Percentiles rank a stretch among this genome's conserved stretches.
phyloP scores from a whole-genome alignment of 345 rosid genomes.

The Theobroma cacao region DNA sequence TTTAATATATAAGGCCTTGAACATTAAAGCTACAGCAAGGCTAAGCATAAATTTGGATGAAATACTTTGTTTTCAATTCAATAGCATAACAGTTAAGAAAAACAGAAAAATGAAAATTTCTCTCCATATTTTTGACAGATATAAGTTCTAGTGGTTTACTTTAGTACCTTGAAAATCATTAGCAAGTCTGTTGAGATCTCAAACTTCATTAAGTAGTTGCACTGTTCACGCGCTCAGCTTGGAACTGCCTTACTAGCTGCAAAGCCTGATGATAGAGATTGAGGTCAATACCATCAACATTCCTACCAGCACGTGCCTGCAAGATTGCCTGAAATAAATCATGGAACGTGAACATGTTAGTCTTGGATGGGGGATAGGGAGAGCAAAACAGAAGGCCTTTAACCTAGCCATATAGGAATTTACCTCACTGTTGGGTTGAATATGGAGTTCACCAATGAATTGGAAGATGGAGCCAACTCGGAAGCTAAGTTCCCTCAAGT shows the following conservation, averaged over 20 bases:
- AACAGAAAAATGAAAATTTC: background rate
- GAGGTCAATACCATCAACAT: conserved; percentile 78
- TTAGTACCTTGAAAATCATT: background rate
- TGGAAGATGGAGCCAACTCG: conserved; percentile 65
- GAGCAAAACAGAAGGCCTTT: background rate
- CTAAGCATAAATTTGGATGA: background rate
- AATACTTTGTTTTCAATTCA: background rate
- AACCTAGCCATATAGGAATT: background rate
- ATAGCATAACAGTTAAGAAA: background rate
- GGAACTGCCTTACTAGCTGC: conserved; percentile 61
- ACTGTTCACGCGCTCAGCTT: conserved; percentile 28
- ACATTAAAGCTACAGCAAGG: background rate
- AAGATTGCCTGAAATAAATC: conserved; percentile 50
- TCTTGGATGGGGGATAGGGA: background rate
- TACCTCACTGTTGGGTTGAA: conserved; percentile 58
- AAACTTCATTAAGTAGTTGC: conserved; percentile 16
- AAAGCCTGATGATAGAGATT: conserved; percentile 64
- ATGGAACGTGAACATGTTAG: background rate
- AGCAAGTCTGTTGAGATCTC: background rate
- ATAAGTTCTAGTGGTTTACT: background rate
- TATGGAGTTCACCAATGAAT: conserved; percentile 78
- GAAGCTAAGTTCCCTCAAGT: conserved; percentile 67
- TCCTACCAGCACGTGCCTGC: conserved; percentile 79
- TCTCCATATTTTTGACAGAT: background rate
- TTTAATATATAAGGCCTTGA: background rate